Evolutionary conservation across 75 land plant genomes (phyloP), one percentile per base, ranked within the genome.

Genomic region (Sequoia sempervirens): DNA sequence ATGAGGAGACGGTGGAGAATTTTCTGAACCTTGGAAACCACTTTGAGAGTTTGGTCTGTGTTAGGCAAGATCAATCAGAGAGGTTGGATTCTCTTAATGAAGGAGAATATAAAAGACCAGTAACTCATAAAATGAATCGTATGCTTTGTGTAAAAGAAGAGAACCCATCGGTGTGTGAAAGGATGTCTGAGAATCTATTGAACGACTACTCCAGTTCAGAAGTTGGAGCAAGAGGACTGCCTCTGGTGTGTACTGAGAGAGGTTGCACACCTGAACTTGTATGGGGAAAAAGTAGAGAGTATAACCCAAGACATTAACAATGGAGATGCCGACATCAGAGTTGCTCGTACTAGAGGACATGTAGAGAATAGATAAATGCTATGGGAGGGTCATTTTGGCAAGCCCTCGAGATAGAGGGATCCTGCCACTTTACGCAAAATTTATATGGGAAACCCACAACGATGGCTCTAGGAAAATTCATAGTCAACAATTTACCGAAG

Each of bases 371-470:
- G 93, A 93, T 47, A 90, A 89, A 84, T 91, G 83, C n/a, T 89
- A 83, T 68, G 93, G 86, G 50, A 84, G 93, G 74, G 89, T 93
- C n/a, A 88, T 93, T 34, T 70, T 93, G 75, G 89, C 88, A 18
- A 85, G 82, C 66, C 93, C 94, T 32, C 61, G 47, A 73, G 94
- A 93, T 85, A 90, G 86, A 68, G 88, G 85, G 81, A 85, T 89
- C 18, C 83, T 91, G 34, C 82, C 93, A 26, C 38, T 86, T 23
- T 93, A 91, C 87, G 94, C 89, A 66, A 88, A 88, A 82, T 72
- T 93, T 18, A 85, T 87, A 46, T 93, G 94, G 94, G 82, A 91
- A 14, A 74, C 47, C 2, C 66, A 88, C n/a, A n/a, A n/a, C n/a
- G n/a, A n/a, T n/a, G n/a, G n/a, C n/a, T n/a, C n/a, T n/a, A n/a